Percentiles rank a stretch among this genome's conserved stretches.
These are phyloP conservation scores for Kodamaea nitidulidarum DNA, from an alignment of 805 yeast genomes.

Conservation along the genomic window DNA sequence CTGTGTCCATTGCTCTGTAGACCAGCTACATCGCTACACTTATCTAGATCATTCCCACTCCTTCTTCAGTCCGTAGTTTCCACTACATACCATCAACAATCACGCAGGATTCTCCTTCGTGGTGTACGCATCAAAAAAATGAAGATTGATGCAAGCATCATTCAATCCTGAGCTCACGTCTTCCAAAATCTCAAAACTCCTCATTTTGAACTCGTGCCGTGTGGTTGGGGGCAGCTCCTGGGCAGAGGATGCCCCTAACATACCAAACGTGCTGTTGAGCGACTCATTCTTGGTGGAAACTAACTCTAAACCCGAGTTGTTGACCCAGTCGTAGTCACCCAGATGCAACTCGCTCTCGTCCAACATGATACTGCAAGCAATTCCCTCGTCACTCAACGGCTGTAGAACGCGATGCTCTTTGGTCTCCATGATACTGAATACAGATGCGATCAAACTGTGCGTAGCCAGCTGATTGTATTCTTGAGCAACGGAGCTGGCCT, in stretches of 20 bases:
- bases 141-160: constrained; percentile 33
- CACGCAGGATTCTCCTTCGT: constrained; percentile 40
- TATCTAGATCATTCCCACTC: no score
- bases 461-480: constrained; percentile 3
- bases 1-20: no score
- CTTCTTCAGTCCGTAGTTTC: no score
- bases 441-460: constrained; percentile 8
- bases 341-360: constrained; percentile 29
- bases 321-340: constrained; percentile 32
- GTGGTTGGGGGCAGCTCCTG: constrained; percentile 1
- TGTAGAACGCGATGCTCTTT: constrained; percentile 17
- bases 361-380: constrained; percentile 22
- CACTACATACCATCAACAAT: no score
- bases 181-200: constrained; percentile 37
- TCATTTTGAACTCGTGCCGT: constrained; percentile 22
- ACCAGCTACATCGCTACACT: no score
- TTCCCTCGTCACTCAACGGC: constrained; percentile 13
- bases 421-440: constrained; percentile 31
- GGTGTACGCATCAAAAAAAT: constrained; percentile 39
- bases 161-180: constrained; percentile 27
- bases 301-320: constrained; percentile 24
- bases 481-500: background rate
- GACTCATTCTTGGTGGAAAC: constrained; percentile 13
- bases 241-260: constrained; percentile 7
- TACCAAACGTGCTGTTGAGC: constrained; percentile 12